Evolutionary conservation across 139 green algal genomes (phyloP).

Genomic region (Haematococcus sp.): DNA sequence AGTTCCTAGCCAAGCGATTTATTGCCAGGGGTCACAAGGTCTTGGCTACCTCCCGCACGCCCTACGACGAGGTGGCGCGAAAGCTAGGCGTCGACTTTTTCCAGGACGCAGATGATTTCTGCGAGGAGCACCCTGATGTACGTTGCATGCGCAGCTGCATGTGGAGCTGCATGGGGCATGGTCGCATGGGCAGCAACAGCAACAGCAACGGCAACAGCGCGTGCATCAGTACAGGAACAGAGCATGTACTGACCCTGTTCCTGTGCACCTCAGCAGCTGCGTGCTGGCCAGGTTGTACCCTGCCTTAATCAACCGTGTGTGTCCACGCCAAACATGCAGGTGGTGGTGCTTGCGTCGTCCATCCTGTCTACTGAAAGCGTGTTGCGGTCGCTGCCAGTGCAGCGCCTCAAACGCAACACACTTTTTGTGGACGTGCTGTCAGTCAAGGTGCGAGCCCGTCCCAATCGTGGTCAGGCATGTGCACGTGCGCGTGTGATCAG

Average conservation of each 20-base stretch:
- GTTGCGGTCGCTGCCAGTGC: constrained; percentile 76
- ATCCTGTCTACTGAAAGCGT: constrained; percentile 91
- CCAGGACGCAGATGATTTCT: constrained; percentile 89
- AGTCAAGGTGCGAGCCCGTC: constrained; percentile 76
- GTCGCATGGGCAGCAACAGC: too few relatives aligned
- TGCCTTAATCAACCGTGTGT: too few relatives aligned
- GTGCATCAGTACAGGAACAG: too few relatives aligned
- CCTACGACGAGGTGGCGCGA: constrained; percentile 70
- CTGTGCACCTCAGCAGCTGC: too few relatives aligned
- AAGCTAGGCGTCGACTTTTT: constrained; percentile 88
- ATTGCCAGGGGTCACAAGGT: constrained; percentile 55
- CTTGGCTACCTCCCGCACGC: constrained; percentile 76
- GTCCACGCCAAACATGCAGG: too few relatives aligned
- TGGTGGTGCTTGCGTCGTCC: constrained; percentile 89
- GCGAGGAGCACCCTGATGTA: constrained; percentile 93
- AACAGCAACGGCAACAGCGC: not conserved
- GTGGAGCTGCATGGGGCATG: not conserved
- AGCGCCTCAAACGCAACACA: constrained; percentile 87
- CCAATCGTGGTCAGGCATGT: too few relatives aligned
- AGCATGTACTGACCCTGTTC: too few relatives aligned
- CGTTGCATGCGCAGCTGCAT: not conserved
- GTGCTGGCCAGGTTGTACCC: too few relatives aligned
- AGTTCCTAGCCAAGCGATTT: constrained; percentile 93
- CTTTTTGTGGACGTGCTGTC: constrained; percentile 98
- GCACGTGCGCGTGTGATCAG: not conserved